Evolutionary conservation across 2,329 filamentous ascomycete genomes (phyloP).

Genomic region (Xylaria sp.): DNA sequence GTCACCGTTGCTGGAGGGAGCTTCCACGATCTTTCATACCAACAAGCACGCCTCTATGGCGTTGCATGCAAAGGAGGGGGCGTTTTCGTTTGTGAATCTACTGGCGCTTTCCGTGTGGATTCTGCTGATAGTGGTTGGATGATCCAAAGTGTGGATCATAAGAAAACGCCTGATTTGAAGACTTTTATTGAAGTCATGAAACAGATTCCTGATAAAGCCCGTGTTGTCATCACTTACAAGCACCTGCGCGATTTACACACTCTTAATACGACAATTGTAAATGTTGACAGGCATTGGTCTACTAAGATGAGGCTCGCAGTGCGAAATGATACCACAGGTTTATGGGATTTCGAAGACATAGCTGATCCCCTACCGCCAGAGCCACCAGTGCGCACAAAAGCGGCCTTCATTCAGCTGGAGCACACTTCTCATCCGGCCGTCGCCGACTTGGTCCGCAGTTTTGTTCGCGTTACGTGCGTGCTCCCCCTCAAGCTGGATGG

Average conservation of each 20-base stretch:
- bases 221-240: constrained; percentile 95
- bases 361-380: constrained; percentile 82
- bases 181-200: constrained; percentile 93
- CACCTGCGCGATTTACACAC: constrained; percentile 95
- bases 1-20: constrained; percentile 92
- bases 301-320: constrained; percentile 93
- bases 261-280: constrained; percentile 89
- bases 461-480: constrained; percentile 90
- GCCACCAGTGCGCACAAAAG: constrained; percentile 77
- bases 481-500: constrained; percentile 98
- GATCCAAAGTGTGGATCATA: constrained; percentile 90
- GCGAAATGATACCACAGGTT: constrained; percentile 86
- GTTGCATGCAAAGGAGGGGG: constrained; percentile 81
- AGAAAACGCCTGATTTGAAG: constrained; percentile 86
- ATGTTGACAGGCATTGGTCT: constrained; percentile 95
- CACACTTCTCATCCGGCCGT: constrained; percentile 89
- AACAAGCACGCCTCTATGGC: constrained; percentile 95
- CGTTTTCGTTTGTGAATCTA: constrained; percentile 94
- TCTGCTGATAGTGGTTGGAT: constrained; percentile 93
- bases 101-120: constrained; percentile 94
- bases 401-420: constrained; percentile 91
- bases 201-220: constrained; percentile 80
- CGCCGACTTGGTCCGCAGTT: constrained; percentile 93
- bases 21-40: constrained; percentile 97
- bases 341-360: constrained; percentile 95